Percentiles rank a stretch among this genome's conserved stretches.
phyloP scores from a whole-genome alignment of 805 yeast species.

The Cyberlindnera meyerae region DNA sequence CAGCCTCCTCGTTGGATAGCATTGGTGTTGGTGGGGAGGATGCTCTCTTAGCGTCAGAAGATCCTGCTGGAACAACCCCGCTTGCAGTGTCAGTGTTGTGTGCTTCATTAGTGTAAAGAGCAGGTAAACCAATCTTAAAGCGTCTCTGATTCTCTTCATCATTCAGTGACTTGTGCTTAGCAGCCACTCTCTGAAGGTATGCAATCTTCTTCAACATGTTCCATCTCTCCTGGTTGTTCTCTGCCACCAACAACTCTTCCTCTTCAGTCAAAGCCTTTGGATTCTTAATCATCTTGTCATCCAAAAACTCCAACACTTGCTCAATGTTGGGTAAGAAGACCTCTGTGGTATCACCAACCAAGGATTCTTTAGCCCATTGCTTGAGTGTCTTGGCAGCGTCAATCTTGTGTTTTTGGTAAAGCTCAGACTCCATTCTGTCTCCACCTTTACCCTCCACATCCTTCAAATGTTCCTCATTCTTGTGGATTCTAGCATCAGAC shows the following conservation, averaged over 20 bases:
- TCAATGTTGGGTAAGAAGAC: conserved; percentile 52
- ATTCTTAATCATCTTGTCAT: conserved; percentile 33
- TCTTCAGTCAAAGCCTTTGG: conserved; percentile 30
- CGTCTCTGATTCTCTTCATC: conserved; percentile 38
- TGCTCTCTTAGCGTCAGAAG: too few relatives aligned
- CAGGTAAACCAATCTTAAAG: conserved; percentile 17
- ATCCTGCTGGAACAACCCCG: conserved; percentile 4
- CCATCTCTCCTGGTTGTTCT: conserved; percentile 59
- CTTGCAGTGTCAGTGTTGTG: neutral
- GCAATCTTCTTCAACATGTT: conserved; percentile 63
- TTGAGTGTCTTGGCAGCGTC: conserved; percentile 52
- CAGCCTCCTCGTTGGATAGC: too few relatives aligned
- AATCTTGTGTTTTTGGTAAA: conserved; percentile 44
- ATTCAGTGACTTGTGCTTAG: conserved; percentile 39
- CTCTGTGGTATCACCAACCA: conserved; percentile 30
- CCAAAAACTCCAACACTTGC: conserved; percentile 52
- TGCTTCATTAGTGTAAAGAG: neutral
- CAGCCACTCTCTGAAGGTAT: conserved; percentile 62
- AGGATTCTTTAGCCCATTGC: conserved; percentile 48
- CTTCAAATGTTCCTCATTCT: conserved; percentile 53
- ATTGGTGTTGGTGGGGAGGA: too few relatives aligned
- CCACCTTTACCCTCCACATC: conserved; percentile 77
- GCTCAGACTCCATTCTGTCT: conserved; percentile 51
- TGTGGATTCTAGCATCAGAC: conserved; percentile 74
- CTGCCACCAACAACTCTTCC: conserved; percentile 34